Evolutionary conservation across 164 flowering plant species (phyloP), one percentile per base, ranked within the genome.

Genomic region (Umbilicus rupestris): DNA sequence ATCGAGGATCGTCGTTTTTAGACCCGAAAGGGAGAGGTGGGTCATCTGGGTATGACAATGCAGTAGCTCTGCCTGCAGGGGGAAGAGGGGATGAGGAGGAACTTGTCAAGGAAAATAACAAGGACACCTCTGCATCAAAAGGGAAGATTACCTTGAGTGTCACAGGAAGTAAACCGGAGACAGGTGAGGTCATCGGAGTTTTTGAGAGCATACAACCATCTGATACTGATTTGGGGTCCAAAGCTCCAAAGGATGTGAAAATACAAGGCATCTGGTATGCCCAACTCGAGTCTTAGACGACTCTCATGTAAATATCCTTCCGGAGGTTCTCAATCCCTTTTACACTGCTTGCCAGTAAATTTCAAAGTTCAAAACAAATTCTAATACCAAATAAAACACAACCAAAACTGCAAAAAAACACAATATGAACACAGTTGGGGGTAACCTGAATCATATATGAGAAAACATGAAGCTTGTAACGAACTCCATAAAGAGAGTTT

Each of bases 1-100:
- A 93, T 89, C 73, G 96, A 29, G 98, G 96, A 5, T 82, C 97
- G 0, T 93, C 98, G 0, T 93, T 93, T 84, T 79, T 93, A 73
- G 98, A 93, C 92, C 98, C 98, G 35, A 93, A 93, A 85, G 98
- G 98, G 3, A 71, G 98, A 44, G 98, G 98, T 71, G 98, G 96
- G 1, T 93, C 97, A 1, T 81, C 94, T 0, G 97, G 98, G 1
- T 93, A 93, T 69, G 97, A 93, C 69, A 93, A 87, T 39, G 97
- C 97, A 0, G 91, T 93, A 41, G 98, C 98, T 6, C 78, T 93
- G 78, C 98, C 97, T 0, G 98, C 97, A 2, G 98, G 98, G 15
- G 98, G 98, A 1, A 82, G 98, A 76, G 98, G 98, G 69, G 98
- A 93, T 19, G 98, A 90, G 79, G 98, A 90, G 75, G 98, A 90